Percentiles rank a stretch among this genome's conserved stretches.
Evolutionary conservation across 345 rosid species (phyloP).

Genomic region (Cardamine chenopodiifolia): DNA sequence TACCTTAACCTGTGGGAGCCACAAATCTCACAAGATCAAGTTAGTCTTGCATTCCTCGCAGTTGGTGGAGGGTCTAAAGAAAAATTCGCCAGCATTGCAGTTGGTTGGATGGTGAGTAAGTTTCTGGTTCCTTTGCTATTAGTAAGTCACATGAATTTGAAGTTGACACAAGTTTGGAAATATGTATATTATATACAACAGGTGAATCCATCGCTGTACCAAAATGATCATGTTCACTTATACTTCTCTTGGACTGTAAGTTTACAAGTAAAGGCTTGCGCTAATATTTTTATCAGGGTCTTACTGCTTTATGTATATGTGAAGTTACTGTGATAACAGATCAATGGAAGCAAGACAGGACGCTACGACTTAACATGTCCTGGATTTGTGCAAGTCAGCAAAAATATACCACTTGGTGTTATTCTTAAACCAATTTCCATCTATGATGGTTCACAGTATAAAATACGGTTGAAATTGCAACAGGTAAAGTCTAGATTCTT

Average conservation of each 20-base stretch:
- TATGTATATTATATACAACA: neutral
- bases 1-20: slow-evolving; percentile 18
- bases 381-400: slow-evolving; percentile 35
- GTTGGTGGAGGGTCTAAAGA: neutral
- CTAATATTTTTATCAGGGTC: neutral
- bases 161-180: neutral
- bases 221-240: neutral
- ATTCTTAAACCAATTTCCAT: slow-evolving; percentile 9
- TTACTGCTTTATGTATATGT: neutral
- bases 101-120: slow-evolving; percentile 28
- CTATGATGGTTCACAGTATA: slow-evolving; percentile 18
- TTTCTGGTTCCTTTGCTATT: neutral
- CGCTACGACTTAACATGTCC: slow-evolving; percentile 13
- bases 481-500: neutral
- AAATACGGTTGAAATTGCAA: neutral
- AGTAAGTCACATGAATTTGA: neutral
- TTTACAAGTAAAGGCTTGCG: neutral
- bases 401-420: neutral
- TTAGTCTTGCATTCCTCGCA: slow-evolving; percentile 1
- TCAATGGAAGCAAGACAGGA: neutral
- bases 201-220: slow-evolving; percentile 23
- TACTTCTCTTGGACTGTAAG: slow-evolving; percentile 29
- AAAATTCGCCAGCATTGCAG: neutral
- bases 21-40: slow-evolving; percentile 14
- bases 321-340: neutral